Evolutionary conservation across 2,329 filamentous ascomycete species (phyloP), one percentile per base, ranked within the genome.

Genomic region (Ascochyta fabae): DNA sequence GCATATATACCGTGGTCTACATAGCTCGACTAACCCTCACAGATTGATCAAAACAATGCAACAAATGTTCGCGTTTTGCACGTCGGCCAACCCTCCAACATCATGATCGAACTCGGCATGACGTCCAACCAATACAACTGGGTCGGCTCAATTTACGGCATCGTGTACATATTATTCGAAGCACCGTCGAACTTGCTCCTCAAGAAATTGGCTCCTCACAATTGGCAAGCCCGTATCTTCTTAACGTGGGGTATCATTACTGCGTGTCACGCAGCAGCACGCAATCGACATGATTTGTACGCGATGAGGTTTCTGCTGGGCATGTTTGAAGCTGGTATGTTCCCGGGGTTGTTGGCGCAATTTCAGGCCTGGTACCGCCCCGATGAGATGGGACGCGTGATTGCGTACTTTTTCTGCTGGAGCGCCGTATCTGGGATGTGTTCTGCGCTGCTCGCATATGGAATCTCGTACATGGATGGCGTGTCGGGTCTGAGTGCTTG

Each of bases 331-430:
- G 66, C 62, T 0, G 65, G 65, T n/a, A 64, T 69, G 59, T 69
- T 69, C 26, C 67, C 67, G 0, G 64, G 65, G 0, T 62, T 73
- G 12, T 59, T 71, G 1, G 75, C 73, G 3, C 63, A 77, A 16
- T 73, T 76, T 36, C 68, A 68, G 12, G 70, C 68, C 51, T 78
- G 75, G 65, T 69, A 74, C 26, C 71, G 74, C 16, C 70, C 72
- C 12, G 71, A 77, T 49, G 75, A 78, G 45, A 70, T 75, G 35
- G 68, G 74, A 42, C 68, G 70, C 49, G 65, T 71, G 22, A 68
- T 73, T 38, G 73, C 68, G 70, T 52, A 62, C 70, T 60, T 75
- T 71, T 68, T 77, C 69, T 66, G 67, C 57, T 59, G 73, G 66
- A 26, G 68, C 62, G 53, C 75, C 65, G 41, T 65, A 58, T 58